Evolutionary conservation across 192 early-diverging fungal genomes (phyloP).

Genomic region (Rhizophagus prolifer): DNA sequence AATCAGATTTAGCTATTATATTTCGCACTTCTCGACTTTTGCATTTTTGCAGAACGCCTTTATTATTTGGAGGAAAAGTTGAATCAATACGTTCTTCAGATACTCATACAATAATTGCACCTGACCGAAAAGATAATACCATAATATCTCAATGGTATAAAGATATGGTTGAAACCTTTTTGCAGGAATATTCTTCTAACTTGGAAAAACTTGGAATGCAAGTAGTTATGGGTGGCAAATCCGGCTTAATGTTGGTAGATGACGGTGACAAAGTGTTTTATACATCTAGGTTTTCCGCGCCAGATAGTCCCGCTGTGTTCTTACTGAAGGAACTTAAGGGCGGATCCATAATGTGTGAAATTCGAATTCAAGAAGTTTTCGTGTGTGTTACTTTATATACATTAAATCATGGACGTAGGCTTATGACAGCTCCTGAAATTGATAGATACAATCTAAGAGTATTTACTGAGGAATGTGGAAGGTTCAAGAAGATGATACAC

Average conservation of each 20-base stretch:
- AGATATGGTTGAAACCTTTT: conserved; percentile 46
- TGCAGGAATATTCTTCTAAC: conserved; percentile 56
- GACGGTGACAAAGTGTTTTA: conserved; percentile 32
- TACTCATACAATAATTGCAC: neutral
- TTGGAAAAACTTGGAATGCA: conserved; percentile 61
- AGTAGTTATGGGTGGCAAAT: conserved; percentile 50
- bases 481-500: conserved; percentile 58
- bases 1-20: conserved; percentile 49
- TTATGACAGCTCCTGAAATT: conserved; percentile 36
- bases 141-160: conserved; percentile 45
- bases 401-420: conserved; percentile 53
- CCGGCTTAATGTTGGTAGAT: conserved; percentile 39
- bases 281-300: conserved; percentile 45
- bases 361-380: conserved; percentile 54
- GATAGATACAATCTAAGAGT: conserved; percentile 47
- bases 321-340: conserved; percentile 54
- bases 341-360: conserved; percentile 61
- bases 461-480: conserved; percentile 59
- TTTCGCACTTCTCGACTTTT: conserved; percentile 54
- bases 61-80: conserved; percentile 46
- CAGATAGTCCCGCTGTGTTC: conserved; percentile 49
- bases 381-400: conserved; percentile 60
- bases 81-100: conserved; percentile 27
- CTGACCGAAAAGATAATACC: neutral
- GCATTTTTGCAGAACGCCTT: conserved; percentile 59